These are phyloP conservation scores for Leccinum ochraceum DNA, from an alignment of 768 basidiomycete species.

Conservation along the genomic window DNA sequence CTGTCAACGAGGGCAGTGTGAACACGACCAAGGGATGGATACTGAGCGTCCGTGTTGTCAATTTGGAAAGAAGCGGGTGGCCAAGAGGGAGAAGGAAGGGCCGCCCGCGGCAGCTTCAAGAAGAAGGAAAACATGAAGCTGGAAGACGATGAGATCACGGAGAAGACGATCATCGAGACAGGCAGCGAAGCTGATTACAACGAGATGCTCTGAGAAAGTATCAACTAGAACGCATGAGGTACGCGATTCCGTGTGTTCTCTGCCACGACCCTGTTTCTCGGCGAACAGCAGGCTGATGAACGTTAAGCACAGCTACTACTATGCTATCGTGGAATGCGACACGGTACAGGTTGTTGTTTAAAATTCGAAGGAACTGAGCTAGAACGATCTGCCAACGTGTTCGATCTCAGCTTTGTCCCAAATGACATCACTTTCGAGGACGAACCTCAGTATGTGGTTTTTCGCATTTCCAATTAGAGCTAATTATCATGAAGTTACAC, in stretches of 20 bases:
- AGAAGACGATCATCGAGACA: constrained; percentile 63
- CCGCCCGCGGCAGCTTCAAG: constrained; percentile 76
- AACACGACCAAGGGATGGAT: constrained; percentile 60
- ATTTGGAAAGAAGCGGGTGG: constrained; percentile 88
- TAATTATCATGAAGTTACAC: constrained; percentile 56
- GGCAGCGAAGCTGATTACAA: no score
- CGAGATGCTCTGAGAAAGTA: constrained; percentile 84
- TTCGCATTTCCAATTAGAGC: not conserved
- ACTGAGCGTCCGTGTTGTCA: constrained; percentile 71
- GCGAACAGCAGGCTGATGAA: constrained; percentile 6
- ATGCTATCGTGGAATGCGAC: constrained; percentile 91
- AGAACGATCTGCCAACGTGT: constrained; percentile 85
- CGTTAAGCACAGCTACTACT: constrained; percentile 73
- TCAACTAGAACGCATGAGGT: constrained; percentile 92
- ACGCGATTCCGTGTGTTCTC: constrained; percentile 2
- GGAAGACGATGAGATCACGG: constrained; percentile 59
- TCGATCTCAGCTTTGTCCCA: constrained; percentile 93
- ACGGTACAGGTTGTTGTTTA: constrained; percentile 72
- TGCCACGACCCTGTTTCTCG: not conserved
- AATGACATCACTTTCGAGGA: constrained; percentile 85
- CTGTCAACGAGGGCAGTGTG: constrained; percentile 13
- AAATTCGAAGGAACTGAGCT: constrained; percentile 93
- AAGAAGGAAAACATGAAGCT: constrained; percentile 41
- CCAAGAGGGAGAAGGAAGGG: constrained; percentile 74
- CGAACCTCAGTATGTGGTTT: constrained; percentile 24